Evolutionary conservation across 2,329 filamentous ascomycete species (phyloP).

Genomic region (Plectosphaerella sp.): DNA sequence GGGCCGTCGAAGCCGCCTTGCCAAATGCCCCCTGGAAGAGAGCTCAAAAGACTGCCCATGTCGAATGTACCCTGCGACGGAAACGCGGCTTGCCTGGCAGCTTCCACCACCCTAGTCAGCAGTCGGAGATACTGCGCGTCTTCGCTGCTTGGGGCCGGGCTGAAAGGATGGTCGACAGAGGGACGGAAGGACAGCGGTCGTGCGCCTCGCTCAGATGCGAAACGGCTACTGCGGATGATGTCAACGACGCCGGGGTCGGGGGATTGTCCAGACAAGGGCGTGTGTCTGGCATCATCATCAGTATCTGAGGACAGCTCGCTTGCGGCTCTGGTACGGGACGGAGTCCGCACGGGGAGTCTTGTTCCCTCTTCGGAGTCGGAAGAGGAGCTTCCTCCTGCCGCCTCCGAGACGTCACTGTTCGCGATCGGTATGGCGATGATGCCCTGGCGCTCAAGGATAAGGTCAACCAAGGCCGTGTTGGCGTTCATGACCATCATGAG

Average conservation of each 20-base stretch:
- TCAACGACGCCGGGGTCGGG: too few species aligned
- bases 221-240: too few species aligned
- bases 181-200: too few species aligned
- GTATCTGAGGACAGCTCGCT: too few species aligned
- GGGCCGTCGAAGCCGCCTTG: background rate
- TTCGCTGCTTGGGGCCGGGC: background rate
- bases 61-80: background rate
- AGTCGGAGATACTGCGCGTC: slow-evolving; percentile 4
- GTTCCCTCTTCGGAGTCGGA: background rate
- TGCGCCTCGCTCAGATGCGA: too few species aligned
- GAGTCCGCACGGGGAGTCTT: too few species aligned
- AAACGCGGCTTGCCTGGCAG: slow-evolving; percentile 1
- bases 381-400: background rate
- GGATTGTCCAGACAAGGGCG: too few species aligned
- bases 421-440: background rate
- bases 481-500: background rate
- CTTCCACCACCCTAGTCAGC: slow-evolving; percentile 4
- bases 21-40: background rate
- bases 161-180: too few species aligned
- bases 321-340: too few species aligned
- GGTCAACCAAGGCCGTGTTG: background rate
- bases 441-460: background rate
- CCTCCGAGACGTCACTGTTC: background rate
- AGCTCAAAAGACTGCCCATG: background rate
- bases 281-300: too few species aligned